These are phyloP conservation scores for Aspergillus sclerotioniger DNA, from an alignment of 495 filamentous ascomycete genomes.

Conservation along the genomic window DNA sequence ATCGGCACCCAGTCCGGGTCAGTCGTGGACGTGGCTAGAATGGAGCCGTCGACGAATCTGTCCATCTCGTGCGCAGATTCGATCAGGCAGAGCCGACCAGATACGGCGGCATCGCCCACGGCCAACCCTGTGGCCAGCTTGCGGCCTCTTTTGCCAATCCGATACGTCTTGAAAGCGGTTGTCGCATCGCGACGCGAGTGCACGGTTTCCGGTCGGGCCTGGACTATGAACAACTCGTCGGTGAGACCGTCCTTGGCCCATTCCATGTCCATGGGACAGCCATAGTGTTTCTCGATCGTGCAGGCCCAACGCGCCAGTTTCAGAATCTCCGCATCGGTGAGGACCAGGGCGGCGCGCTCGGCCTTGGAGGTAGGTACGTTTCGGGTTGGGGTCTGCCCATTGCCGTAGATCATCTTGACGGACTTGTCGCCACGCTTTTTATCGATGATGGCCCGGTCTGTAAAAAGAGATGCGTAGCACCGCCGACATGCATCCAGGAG, in stretches of 20 bases:
- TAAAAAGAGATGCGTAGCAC: constrained; percentile 38
- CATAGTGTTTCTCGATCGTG: constrained; percentile 34
- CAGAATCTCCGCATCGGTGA: constrained; percentile 32
- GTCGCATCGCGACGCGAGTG: constrained; percentile 28
- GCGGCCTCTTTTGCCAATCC: constrained; percentile 27
- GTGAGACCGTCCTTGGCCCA: constrained; percentile 39
- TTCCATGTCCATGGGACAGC: constrained; percentile 39
- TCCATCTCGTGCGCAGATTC: constrained; percentile 27
- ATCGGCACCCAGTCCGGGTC: constrained; percentile 41
- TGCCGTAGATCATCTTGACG: constrained; percentile 21
- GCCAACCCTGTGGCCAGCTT: constrained; percentile 26
- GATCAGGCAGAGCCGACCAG: constrained; percentile 33
- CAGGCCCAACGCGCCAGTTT: constrained; percentile 36
- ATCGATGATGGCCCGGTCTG: constrained; percentile 30
- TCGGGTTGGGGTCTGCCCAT: constrained; percentile 20
- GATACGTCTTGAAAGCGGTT: constrained; percentile 29
- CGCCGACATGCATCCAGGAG: constrained; percentile 30
- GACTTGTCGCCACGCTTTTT: constrained; percentile 18
- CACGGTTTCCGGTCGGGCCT: constrained; percentile 38
- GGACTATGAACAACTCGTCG: constrained; percentile 34
- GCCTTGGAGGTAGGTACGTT: constrained; percentile 38
- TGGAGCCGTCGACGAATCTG: constrained; percentile 29
- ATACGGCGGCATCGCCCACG: constrained; percentile 33
- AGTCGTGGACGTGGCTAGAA: constrained; percentile 30
- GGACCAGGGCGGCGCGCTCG: constrained; percentile 29